Conservation (phyloP, 2,329 filamentous ascomycete genomes). For the Pestalotiopsis sp. region DNA sequence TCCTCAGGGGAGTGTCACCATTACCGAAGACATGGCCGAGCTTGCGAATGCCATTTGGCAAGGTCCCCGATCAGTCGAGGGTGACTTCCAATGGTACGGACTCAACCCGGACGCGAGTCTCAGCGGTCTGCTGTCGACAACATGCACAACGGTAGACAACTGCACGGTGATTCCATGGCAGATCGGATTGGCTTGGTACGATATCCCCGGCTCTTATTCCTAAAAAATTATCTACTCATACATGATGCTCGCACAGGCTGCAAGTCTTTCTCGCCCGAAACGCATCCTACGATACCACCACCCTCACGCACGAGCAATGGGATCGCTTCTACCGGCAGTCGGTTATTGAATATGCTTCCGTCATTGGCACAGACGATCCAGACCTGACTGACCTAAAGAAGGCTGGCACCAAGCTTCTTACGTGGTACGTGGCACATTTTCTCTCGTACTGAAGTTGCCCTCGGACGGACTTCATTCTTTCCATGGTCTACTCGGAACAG, state of each 20-base stretch:
- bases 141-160: conserved; percentile 2
- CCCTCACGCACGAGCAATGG: neutral
- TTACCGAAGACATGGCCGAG: neutral
- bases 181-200: neutral
- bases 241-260: neutral
- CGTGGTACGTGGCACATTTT: neutral
- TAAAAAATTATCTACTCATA: neutral
- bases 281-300: neutral
- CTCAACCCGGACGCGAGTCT: neutral
- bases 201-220: neutral
- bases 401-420: neutral
- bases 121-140: neutral
- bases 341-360: conserved; percentile 7
- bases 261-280: conserved; percentile 6
- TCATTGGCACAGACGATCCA: conserved; percentile 9
- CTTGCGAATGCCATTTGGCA: conserved; percentile 6
- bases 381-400: conserved; percentile 5
- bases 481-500: too few species aligned
- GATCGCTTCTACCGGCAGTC: conserved; percentile 7
- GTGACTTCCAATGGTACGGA: conserved; percentile 9
- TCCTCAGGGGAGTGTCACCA: neutral
- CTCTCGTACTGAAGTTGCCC: neutral
- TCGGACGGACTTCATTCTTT: neutral
- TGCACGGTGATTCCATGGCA: conserved; percentile 4
- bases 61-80: neutral